phyloP scores from a whole-genome alignment of 495 filamentous ascomycete species.

The Annulohypoxylon stygium region DNA sequence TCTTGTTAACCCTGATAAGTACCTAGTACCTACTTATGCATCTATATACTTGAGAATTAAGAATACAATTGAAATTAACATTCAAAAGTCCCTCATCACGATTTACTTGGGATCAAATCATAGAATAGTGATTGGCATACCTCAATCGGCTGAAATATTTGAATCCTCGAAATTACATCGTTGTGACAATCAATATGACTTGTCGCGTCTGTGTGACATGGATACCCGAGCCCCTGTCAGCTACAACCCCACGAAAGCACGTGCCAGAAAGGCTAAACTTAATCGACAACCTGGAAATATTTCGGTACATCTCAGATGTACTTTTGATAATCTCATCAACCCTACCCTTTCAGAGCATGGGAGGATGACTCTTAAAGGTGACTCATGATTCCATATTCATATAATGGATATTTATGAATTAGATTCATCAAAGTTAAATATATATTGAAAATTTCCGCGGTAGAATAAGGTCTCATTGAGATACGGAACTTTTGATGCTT shows the following conservation, averaged over 20 bases:
- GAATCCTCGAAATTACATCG: not conserved
- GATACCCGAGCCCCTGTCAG: constrained; percentile 4
- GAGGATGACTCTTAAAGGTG: constrained; percentile 17
- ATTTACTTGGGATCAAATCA: no score
- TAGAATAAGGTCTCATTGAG: constrained; percentile 24
- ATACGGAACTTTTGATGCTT: constrained; percentile 39
- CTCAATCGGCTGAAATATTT: not conserved
- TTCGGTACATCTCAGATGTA: constrained; percentile 28
- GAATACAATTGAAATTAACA: not conserved
- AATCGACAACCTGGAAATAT: constrained; percentile 10
- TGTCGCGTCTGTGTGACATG: constrained; percentile 16
- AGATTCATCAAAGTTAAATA: not conserved
- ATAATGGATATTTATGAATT: not conserved
- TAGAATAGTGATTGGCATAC: not conserved
- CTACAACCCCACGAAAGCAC: constrained; percentile 38
- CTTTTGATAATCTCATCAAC: constrained; percentile 21
- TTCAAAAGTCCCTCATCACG: no score
- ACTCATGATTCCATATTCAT: constrained; percentile 13
- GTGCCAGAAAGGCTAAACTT: constrained; percentile 15
- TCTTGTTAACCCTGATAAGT: constrained; percentile 8
- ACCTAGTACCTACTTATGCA: not conserved
- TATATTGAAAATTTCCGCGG: not conserved
- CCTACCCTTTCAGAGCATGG: not conserved
- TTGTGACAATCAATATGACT: not conserved
- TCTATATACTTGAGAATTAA: not conserved